These are phyloP conservation scores for Cladosporium sp. DNA, from an alignment of 2,329 filamentous ascomycete species.

Conservation along the genomic window DNA sequence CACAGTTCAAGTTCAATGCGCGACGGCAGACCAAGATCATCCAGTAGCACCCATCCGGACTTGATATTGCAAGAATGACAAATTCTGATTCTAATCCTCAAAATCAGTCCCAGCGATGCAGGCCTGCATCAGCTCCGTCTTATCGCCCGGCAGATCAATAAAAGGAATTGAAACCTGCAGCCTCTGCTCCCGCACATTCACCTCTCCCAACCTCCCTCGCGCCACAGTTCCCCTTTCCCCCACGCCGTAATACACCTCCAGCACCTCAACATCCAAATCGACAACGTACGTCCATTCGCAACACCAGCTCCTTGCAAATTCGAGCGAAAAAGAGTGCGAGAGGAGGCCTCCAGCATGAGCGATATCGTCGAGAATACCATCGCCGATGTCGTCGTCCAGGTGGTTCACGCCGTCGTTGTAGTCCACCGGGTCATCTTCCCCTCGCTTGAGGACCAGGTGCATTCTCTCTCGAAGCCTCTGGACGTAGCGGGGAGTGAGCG, in stretches of 20 bases:
- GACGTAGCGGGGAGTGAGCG: slow-evolving; percentile 24
- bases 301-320: slow-evolving; percentile 21
- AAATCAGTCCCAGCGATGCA: background rate
- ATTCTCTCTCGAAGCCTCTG: slow-evolving; percentile 17
- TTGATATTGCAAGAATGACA: no score
- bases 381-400: background rate
- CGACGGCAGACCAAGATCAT: no score
- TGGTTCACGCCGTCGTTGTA: background rate
- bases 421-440: background rate
- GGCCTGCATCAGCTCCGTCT: background rate
- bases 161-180: background rate
- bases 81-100: no score
- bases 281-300: slow-evolving; percentile 29
- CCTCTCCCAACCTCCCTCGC: background rate
- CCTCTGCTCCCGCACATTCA: background rate
- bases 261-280: slow-evolving; percentile 21
- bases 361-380: background rate
- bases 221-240: background rate
- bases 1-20: no score
- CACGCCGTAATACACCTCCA: slow-evolving; percentile 14
- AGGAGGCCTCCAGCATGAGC: background rate
- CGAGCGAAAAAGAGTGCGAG: slow-evolving; percentile 12
- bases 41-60: no score
- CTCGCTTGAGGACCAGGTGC: background rate
- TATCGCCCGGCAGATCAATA: background rate